These are phyloP conservation scores for Agaricus sinodeliciosus DNA, from an alignment of 768 basidiomycete species.

Conservation along the genomic window DNA sequence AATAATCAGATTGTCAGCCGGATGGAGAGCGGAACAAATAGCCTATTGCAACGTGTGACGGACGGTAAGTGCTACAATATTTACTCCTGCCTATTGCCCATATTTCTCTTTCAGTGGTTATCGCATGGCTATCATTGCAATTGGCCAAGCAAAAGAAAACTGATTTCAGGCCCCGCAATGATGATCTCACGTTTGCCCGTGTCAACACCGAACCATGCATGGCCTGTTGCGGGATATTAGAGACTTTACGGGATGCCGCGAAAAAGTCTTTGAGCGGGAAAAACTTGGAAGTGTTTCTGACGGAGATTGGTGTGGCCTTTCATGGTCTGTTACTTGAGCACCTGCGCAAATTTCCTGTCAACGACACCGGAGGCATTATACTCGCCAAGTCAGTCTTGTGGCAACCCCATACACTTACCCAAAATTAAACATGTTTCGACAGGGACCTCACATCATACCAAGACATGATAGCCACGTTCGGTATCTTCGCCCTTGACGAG, in stretches of 20 bases:
- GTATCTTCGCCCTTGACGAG: conserved; percentile 78
- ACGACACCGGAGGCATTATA: conserved; percentile 95
- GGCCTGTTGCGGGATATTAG: conserved; percentile 78
- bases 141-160: conserved; percentile 91
- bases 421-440: conserved; percentile 2
- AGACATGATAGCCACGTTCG: conserved; percentile 79
- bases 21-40: conserved; percentile 79
- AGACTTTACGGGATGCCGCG: conserved; percentile 72
- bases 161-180: conserved; percentile 96
- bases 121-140: conserved; percentile 68
- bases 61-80: conserved; percentile 52
- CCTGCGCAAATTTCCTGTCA: conserved; percentile 93
- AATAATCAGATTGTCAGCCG: conserved; percentile 84
- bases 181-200: conserved; percentile 89
- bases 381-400: conserved; percentile 81
- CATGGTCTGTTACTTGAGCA: conserved; percentile 95
- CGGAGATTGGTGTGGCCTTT: conserved; percentile 91
- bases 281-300: conserved; percentile 88
- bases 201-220: conserved; percentile 93
- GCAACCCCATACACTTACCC: background rate
- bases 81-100: background rate
- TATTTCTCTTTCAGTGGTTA: conserved; percentile 41
- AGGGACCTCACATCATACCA: conserved; percentile 98
- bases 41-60: conserved; percentile 69
- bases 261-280: conserved; percentile 81